Percentiles rank a stretch among this genome's conserved stretches.
Conservation (phyloP, 768 basidiomycete species). For the Leccinum sublutescens region DNA sequence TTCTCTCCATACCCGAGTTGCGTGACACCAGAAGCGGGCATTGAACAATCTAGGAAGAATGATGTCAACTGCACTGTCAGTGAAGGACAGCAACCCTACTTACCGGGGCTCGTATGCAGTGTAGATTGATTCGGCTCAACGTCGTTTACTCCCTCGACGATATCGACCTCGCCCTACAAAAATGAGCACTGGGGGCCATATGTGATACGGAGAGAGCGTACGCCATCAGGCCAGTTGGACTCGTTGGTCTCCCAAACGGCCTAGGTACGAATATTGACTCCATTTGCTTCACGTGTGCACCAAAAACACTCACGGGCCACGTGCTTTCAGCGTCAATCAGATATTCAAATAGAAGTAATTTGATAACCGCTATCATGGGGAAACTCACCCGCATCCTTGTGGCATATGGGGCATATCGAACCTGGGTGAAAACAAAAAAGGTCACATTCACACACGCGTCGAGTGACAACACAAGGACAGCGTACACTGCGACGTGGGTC, state of each 20-base stretch:
- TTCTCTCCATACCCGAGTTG: conserved; percentile 26
- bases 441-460: neutral
- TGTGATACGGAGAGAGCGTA: conserved; percentile 5
- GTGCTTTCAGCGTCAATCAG: conserved; percentile 24
- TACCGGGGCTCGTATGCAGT: conserved; percentile 55
- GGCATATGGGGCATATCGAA: conserved; percentile 39
- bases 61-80: neutral
- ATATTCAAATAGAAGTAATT: neutral
- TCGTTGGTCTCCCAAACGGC: conserved; percentile 30
- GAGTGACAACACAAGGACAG: neutral
- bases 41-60: conserved; percentile 23
- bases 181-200: neutral
- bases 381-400: conserved; percentile 32
- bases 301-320: conserved; percentile 33
- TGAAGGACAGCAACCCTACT: conserved; percentile 1
- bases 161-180: conserved; percentile 31
- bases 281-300: conserved; percentile 6
- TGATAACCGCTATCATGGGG: neutral
- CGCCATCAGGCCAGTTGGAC: conserved; percentile 27
- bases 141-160: conserved; percentile 49
- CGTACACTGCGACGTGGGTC: conserved; percentile 35
- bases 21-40: conserved; percentile 19
- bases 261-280: conserved; percentile 15
- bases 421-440: conserved; percentile 9
- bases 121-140: conserved; percentile 49